phyloP scores from a whole-genome alignment of 179 eudicot genomes.

The Corrigiola litoralis region DNA sequence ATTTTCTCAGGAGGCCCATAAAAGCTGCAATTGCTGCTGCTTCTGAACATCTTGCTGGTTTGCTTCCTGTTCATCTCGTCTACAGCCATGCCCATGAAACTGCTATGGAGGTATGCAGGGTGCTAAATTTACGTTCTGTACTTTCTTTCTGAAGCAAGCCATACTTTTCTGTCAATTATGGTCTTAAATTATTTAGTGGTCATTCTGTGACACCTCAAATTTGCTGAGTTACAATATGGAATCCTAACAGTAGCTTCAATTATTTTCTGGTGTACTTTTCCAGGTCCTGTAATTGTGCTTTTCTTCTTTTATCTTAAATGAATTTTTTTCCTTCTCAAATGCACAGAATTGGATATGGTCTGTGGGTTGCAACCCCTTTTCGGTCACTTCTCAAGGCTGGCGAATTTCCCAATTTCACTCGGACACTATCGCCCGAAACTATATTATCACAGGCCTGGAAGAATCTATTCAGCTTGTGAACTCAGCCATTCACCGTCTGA shows the following conservation, averaged over 20 bases:
- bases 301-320: background rate
- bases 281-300: background rate
- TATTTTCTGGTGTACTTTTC: too few species aligned
- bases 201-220: background rate
- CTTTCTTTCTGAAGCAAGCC: background rate
- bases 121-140: background rate
- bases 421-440: conserved; percentile 89
- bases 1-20: conserved; percentile 63
- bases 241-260: too few species aligned
- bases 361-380: conserved; percentile 84
- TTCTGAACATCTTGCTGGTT: conserved; percentile 90
- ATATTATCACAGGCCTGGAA: conserved; percentile 84
- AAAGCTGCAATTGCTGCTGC: conserved; percentile 92
- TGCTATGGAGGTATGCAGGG: conserved; percentile 72
- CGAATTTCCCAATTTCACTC: conserved; percentile 70
- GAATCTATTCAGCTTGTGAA: conserved; percentile 83
- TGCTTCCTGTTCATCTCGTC: conserved; percentile 90
- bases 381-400: conserved; percentile 86
- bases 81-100: conserved; percentile 96
- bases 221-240: too few species aligned
- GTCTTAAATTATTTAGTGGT: background rate
- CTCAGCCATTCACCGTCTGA: conserved; percentile 67
- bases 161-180: background rate
- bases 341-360: conserved; percentile 96
- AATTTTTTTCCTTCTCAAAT: conserved; percentile 11